A percentile compares a stretch with the other conserved stretches of the same genome.
Evolutionary conservation across 2,329 filamentous ascomycete genomes (phyloP).

Genomic region (Huntiella decipiens): DNA sequence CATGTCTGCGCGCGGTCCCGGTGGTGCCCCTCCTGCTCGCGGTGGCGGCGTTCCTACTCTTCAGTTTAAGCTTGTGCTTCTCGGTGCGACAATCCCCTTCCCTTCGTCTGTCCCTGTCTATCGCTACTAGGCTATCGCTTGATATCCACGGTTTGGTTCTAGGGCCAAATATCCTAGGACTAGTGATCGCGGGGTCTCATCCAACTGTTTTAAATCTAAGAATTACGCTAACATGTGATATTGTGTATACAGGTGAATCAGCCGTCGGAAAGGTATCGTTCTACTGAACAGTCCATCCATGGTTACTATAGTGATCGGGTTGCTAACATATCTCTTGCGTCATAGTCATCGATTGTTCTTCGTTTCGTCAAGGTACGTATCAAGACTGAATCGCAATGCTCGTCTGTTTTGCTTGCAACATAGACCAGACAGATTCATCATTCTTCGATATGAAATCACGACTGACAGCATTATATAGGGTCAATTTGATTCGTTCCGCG

Average conservation of each 20-base stretch:
- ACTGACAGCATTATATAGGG: constrained; percentile 36
- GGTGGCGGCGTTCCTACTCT: constrained; percentile 71
- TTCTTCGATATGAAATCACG: not conserved
- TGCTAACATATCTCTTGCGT: constrained; percentile 14
- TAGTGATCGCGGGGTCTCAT: no score
- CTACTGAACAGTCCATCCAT: not conserved
- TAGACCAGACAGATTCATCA: not conserved
- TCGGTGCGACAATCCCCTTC: constrained; percentile 43
- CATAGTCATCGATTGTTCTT: constrained; percentile 83
- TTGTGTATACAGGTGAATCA: constrained; percentile 49
- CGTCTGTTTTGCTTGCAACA: not conserved
- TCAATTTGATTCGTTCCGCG: constrained; percentile 94
- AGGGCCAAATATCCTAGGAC: no score
- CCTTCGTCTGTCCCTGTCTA: no score
- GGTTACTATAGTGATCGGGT: not conserved
- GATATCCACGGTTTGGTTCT: not conserved
- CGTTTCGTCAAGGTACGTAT: constrained; percentile 81
- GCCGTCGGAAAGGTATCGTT: constrained; percentile 81
- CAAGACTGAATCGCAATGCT: not conserved
- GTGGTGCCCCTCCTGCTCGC: constrained; percentile 32
- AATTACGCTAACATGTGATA: constrained; percentile 20
- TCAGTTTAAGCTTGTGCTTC: constrained; percentile 95
- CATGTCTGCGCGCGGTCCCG: constrained; percentile 63
- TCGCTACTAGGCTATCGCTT: not conserved
- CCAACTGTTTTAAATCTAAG: no score